Evolutionary conservation across 805 yeast species (phyloP), one percentile per base, ranked within the genome.

Genomic region (Lachancea sp.): DNA sequence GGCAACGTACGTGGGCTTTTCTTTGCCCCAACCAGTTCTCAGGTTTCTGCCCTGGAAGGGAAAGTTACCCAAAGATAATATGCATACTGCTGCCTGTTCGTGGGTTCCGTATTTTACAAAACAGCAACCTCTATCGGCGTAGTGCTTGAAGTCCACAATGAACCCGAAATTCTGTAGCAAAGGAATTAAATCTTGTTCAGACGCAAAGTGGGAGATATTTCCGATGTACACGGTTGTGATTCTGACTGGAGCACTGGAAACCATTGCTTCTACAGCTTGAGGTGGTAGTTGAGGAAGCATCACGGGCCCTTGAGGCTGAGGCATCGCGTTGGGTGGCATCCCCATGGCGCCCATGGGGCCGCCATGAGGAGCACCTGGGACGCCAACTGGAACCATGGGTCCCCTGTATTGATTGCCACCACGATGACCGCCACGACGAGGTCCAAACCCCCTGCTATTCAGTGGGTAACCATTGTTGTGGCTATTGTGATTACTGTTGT

Each of bases 11-110:
- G 66, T 61, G 18, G 62, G 60, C 50, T 68, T 69, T 49, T 72
- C 84, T 62, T 81, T 85, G 43, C 95, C 96, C 96, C 96, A 89
- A 29, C 95, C 90, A 54, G 88, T 79, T 60, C 81, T 82, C 60
- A 87, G 66, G 18, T 84, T 81, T 59, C 95, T 74, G 18, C 95
- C 95, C 58, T 83, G 81, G 54, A 87, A 66, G 41, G 73, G 73
- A 54, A 80, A 75, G 50, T 65, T 63, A 0, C 95, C 93, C 51
- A 89, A 70, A 57, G 85, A 91, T 27, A 82, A 83, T 57, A 88
- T 87, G 39, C 95, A 95, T 57, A 85, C 70, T 2, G 95, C 95
- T 4, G 96, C 96, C 49, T 87, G 73, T 57, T 88, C 95, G 63
- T 88, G 96, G 36, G 86, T 74, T 57, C 85, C 95, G 60, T 81